These are phyloP conservation scores for Fusarium austroafricanum DNA, from an alignment of 2,329 filamentous ascomycete genomes.

Conservation along the genomic window DNA sequence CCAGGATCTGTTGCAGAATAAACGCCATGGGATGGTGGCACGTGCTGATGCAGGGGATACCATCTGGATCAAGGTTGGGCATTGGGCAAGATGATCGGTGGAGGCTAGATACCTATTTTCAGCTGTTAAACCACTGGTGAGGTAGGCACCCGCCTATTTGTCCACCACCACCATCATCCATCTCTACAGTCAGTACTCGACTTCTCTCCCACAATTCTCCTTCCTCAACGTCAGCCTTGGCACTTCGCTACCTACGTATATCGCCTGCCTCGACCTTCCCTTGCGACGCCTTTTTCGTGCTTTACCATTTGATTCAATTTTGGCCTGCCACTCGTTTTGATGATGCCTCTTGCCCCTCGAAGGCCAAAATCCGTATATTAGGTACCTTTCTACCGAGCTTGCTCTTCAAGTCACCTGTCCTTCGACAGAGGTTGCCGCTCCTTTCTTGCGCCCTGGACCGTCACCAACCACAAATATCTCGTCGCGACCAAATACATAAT, in stretches of 20 bases:
- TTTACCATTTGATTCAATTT: slow-evolving; percentile 20
- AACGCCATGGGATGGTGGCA: slow-evolving; percentile 36
- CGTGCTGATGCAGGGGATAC: slow-evolving; percentile 45
- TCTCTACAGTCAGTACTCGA: slow-evolving; percentile 12
- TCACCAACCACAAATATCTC: slow-evolving; percentile 3
- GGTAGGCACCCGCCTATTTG: slow-evolving; percentile 9
- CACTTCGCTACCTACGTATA: slow-evolving; percentile 25
- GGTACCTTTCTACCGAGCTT: slow-evolving; percentile 1
- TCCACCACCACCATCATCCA: slow-evolving; percentile 15
- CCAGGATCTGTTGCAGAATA: slow-evolving; percentile 4
- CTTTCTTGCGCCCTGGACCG: background rate
- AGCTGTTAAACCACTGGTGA: slow-evolving; percentile 27
- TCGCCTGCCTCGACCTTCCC: slow-evolving; percentile 6
- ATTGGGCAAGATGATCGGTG: background rate
- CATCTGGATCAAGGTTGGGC: slow-evolving; percentile 22
- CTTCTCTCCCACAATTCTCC: slow-evolving; percentile 22
- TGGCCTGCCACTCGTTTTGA: slow-evolving; percentile 41
- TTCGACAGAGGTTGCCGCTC: slow-evolving; percentile 2
- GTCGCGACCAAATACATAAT: slow-evolving; percentile 14
- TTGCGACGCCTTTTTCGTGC: slow-evolving; percentile 7
- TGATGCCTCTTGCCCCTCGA: slow-evolving; percentile 46
- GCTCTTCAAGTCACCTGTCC: background rate
- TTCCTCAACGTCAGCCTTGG: slow-evolving; percentile 24
- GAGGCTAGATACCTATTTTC: slow-evolving; percentile 8
- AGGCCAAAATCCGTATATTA: slow-evolving; percentile 41